Conservation (phyloP, 129 eudicot genomes). For the Centrapalus pauciflorus region DNA sequence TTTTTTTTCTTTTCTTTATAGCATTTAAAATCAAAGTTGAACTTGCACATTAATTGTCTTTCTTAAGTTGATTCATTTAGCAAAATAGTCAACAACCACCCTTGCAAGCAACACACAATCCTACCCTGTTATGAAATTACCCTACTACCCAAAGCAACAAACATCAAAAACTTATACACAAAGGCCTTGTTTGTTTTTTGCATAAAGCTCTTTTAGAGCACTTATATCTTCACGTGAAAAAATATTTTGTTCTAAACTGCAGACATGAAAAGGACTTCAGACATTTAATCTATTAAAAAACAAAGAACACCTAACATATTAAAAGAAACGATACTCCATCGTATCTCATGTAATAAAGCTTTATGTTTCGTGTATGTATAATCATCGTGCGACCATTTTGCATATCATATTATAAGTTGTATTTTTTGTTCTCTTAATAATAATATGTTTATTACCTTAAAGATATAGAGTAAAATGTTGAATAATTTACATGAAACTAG, state of each 20-base stretch:
- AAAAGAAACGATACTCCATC: not conserved
- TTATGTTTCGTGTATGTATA: not conserved
- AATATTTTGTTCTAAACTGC: no score
- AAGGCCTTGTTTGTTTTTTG: no score
- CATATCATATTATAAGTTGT: not conserved
- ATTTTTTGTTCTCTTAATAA: not conserved
- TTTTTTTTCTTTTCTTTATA: not conserved
- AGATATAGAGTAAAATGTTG: not conserved
- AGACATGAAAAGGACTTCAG: no score
- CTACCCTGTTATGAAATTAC: not conserved
- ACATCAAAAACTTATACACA: no score
- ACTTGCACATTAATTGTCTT: slow-evolving; percentile 6
- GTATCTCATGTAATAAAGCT: not conserved
- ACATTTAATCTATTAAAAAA: no score
- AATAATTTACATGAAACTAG: not conserved
- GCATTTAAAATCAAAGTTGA: slow-evolving; percentile 9
- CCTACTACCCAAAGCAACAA: not conserved
- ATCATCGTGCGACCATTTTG: not conserved
- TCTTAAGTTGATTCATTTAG: not conserved
- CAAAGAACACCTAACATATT: no score
- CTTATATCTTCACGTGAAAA: no score
- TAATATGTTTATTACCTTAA: not conserved
- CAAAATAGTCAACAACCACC: slow-evolving; percentile 17
- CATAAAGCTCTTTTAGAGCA: no score
- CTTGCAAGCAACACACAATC: slow-evolving; percentile 6